Evolutionary conservation across 805 yeast genomes (phyloP).

Genomic region (Ogataea ganodermae): DNA sequence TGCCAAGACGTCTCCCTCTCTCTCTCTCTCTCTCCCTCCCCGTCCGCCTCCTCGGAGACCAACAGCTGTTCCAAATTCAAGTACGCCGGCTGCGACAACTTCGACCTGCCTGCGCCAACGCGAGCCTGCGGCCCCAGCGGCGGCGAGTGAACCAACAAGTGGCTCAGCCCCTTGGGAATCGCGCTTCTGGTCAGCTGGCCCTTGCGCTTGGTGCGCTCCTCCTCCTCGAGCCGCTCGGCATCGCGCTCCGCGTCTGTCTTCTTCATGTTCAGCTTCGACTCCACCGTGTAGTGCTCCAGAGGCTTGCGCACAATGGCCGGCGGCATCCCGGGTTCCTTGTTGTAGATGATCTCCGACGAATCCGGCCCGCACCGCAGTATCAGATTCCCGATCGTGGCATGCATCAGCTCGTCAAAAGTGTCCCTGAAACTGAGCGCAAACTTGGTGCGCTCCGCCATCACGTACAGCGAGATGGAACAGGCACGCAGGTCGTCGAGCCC

Average conservation of each 20-base stretch:
- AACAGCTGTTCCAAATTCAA: conserved; percentile 3
- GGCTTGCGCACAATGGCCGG: conserved; percentile 57
- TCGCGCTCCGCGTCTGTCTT: conserved; percentile 40
- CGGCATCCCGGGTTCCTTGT: conserved; percentile 53
- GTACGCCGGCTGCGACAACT: not conserved
- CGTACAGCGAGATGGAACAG: conserved; percentile 63
- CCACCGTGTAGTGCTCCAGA: conserved; percentile 38
- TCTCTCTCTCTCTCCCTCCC: too few relatives aligned
- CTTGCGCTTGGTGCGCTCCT: conserved; percentile 47
- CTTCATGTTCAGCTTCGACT: conserved; percentile 32
- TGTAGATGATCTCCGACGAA: conserved; percentile 55
- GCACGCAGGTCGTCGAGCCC: conserved; percentile 66
- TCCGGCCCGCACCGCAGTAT: conserved; percentile 66
- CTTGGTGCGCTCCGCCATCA: conserved; percentile 65
- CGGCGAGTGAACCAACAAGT: conserved; percentile 46
- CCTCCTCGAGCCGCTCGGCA: conserved; percentile 45
- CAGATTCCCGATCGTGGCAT: conserved; percentile 62
- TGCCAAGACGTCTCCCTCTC: too few relatives aligned
- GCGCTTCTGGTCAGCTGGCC: conserved; percentile 53
- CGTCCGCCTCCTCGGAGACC: not conserved
- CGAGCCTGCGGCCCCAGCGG: conserved; percentile 33
- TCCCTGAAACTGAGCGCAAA: conserved; percentile 65
- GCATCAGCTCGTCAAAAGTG: conserved; percentile 66
- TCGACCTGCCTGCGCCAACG: not conserved
- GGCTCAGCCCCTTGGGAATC: conserved; percentile 56